Percentiles rank a stretch among this genome's conserved stretches.
Conservation (phyloP, 1,284 basidiomycete genomes). For the Lentinus polychrous region DNA sequence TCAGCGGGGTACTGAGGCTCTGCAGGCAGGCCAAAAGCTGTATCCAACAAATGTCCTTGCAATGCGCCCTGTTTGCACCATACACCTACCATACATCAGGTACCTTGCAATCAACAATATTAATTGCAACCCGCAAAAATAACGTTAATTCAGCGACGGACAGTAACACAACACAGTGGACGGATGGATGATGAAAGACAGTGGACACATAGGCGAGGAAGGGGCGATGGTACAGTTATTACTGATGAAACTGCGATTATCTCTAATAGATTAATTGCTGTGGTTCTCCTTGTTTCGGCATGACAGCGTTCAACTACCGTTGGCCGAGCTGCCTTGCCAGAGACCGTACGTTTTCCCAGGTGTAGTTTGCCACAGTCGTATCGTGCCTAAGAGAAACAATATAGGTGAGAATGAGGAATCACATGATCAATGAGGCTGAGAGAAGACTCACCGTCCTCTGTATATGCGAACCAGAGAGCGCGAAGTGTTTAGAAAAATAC, state of each 20-base stretch:
- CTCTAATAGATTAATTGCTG: slow-evolving; percentile 14
- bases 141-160: too few species aligned
- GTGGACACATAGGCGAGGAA: slow-evolving; percentile 3
- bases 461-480: slow-evolving; percentile 8
- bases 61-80: too few species aligned
- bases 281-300: too few species aligned
- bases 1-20: too few species aligned
- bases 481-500: slow-evolving; percentile 12
- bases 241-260: slow-evolving; percentile 15
- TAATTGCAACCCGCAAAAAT: too few species aligned
- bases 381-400: slow-evolving; percentile 63
- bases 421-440: background rate
- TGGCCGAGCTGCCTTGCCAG: slow-evolving; percentile 68
- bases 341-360: slow-evolving; percentile 91
- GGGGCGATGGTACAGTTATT: slow-evolving; percentile 14
- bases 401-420: background rate
- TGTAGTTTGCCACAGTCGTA: slow-evolving; percentile 93
- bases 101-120: too few species aligned
- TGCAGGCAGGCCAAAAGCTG: too few species aligned
- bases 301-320: slow-evolving; percentile 34
- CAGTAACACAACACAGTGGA: too few species aligned
- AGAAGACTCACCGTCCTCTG: slow-evolving; percentile 61
- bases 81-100: too few species aligned
- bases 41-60: too few species aligned
- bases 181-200: too few species aligned